Percentiles rank a stretch among this genome's conserved stretches.
These are phyloP conservation scores for Trichosporon sp. DNA, from an alignment of 1,284 basidiomycete genomes.

Conservation along the genomic window DNA sequence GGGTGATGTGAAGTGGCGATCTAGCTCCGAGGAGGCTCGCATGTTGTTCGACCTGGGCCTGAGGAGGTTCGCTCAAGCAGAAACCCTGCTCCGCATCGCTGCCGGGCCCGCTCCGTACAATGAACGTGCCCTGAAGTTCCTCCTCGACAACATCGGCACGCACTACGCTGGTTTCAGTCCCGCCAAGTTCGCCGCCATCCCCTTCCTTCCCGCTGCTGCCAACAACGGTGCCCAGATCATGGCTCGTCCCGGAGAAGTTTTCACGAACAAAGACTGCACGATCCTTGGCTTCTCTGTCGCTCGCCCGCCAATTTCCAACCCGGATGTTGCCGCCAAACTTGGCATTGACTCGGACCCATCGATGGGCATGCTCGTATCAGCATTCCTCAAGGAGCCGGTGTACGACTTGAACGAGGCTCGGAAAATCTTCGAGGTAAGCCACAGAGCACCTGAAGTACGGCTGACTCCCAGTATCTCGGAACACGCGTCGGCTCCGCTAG, in stretches of 20 bases:
- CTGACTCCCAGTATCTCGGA: conserved; percentile 63
- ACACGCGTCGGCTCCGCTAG: conserved; percentile 64
- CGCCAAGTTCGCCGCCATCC: conserved; percentile 62
- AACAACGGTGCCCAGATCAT: conserved; percentile 61
- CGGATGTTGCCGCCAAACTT: conserved; percentile 73
- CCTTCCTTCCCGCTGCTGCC: conserved; percentile 78
- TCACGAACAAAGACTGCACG: conserved; percentile 70
- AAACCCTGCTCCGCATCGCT: conserved; percentile 69
- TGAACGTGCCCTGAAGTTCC: conserved; percentile 70
- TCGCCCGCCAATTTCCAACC: conserved; percentile 62
- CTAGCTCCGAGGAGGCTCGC: conserved; percentile 83
- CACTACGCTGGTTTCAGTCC: conserved; percentile 68
- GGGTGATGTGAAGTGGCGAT: conserved; percentile 78
- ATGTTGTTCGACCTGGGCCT: conserved; percentile 81
- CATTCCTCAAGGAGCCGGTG: conserved; percentile 69
- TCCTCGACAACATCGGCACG: conserved; percentile 68
- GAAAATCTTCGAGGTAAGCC: conserved; percentile 66
- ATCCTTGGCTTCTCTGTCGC: conserved; percentile 69
- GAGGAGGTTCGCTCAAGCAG: conserved; percentile 69
- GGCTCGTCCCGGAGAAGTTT: conserved; percentile 73
- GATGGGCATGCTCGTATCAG: conserved; percentile 65
- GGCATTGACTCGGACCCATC: conserved; percentile 76
- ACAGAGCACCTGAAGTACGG: too few species aligned
- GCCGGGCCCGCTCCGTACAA: conserved; percentile 56
- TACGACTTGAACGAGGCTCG: conserved; percentile 63